Evolutionary conservation across 169 alveolate genomes (phyloP).

Genomic region (Plasmodium vivax): DNA sequence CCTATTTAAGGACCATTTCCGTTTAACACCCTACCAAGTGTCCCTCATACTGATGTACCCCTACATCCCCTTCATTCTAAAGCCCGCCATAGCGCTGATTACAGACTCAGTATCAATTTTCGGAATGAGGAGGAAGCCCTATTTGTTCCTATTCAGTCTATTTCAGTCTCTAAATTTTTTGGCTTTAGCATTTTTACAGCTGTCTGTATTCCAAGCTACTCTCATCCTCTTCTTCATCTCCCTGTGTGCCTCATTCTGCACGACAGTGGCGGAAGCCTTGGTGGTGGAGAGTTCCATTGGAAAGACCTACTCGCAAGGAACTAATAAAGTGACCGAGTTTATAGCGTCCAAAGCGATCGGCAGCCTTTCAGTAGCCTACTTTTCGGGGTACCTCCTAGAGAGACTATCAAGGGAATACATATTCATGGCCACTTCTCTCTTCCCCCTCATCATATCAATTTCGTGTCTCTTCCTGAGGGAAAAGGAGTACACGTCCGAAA

Average conservation of each 20-base stretch:
- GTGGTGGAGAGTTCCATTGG: conserved; percentile 80
- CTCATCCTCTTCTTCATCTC: conserved; percentile 12
- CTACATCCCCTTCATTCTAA: conserved; percentile 89
- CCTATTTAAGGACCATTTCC: conserved; percentile 89
- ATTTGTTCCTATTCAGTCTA: conserved; percentile 83
- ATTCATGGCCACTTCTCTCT: conserved; percentile 90
- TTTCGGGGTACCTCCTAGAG: conserved; percentile 93
- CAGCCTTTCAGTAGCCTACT: conserved; percentile 92
- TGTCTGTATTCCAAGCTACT: conserved; percentile 75
- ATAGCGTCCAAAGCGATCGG: conserved; percentile 93
- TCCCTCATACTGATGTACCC: conserved; percentile 88
- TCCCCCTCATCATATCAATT: conserved; percentile 88
- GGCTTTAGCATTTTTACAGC: conserved; percentile 81
- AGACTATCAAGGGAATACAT: conserved; percentile 87
- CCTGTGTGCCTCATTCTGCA: conserved; percentile 80
- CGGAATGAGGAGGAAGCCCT: conserved; percentile 89
- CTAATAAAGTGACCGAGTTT: conserved; percentile 90
- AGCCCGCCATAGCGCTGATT: conserved; percentile 85
- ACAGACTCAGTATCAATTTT: conserved; percentile 84
- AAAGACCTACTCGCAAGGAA: conserved; percentile 76
- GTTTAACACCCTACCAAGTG: conserved; percentile 80
- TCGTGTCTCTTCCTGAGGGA: conserved; percentile 90
- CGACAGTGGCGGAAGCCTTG: conserved; percentile 92
- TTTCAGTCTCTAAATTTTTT: conserved; percentile 85
- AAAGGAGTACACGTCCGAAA: conserved; percentile 76